Evolutionary conservation across 2,329 filamentous ascomycete genomes (phyloP).

Genomic region (Corinectria fuckeliana): DNA sequence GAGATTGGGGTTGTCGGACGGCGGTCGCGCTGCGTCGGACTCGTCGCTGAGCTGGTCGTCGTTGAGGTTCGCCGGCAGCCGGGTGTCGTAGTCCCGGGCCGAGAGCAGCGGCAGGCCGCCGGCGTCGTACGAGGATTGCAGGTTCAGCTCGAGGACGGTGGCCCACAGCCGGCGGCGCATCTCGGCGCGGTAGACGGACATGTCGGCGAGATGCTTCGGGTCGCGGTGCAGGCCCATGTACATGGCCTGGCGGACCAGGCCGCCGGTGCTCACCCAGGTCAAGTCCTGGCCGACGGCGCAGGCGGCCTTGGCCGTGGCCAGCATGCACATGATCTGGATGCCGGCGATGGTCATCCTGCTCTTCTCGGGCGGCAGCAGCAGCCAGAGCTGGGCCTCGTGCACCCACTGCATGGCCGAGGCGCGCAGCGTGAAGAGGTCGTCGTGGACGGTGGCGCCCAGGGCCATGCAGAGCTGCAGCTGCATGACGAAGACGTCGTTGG

Average conservation of each 20-base stretch:
- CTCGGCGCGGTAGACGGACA: slow-evolving; percentile 57
- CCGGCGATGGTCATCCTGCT: slow-evolving; percentile 54
- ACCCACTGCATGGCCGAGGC: slow-evolving; percentile 56
- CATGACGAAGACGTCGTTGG: slow-evolving; percentile 55
- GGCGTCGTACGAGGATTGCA: slow-evolving; percentile 58
- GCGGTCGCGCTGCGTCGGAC: slow-evolving; percentile 31
- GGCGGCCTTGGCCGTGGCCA: slow-evolving; percentile 56
- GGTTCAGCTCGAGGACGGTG: slow-evolving; percentile 60
- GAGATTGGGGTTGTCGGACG: slow-evolving; percentile 12
- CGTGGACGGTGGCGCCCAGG: slow-evolving; percentile 56
- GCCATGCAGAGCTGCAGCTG: slow-evolving; percentile 61
- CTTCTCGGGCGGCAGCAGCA: slow-evolving; percentile 55
- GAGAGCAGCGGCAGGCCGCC: slow-evolving; percentile 58
- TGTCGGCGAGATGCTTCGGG: slow-evolving; percentile 55
- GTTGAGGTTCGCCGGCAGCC: slow-evolving; percentile 56
- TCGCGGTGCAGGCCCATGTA: slow-evolving; percentile 66
- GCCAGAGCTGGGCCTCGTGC: slow-evolving; percentile 59
- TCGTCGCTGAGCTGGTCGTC: slow-evolving; percentile 57
- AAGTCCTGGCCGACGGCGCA: slow-evolving; percentile 57
- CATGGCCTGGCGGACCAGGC: slow-evolving; percentile 60
- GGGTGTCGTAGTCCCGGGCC: slow-evolving; percentile 56
- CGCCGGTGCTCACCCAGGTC: slow-evolving; percentile 58
- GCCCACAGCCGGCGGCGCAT: slow-evolving; percentile 64
- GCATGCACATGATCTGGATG: slow-evolving; percentile 60
- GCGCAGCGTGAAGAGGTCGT: slow-evolving; percentile 52